These are phyloP conservation scores for Colletotrichum spinosum DNA, from an alignment of 2,329 filamentous ascomycete genomes.

Conservation along the genomic window DNA sequence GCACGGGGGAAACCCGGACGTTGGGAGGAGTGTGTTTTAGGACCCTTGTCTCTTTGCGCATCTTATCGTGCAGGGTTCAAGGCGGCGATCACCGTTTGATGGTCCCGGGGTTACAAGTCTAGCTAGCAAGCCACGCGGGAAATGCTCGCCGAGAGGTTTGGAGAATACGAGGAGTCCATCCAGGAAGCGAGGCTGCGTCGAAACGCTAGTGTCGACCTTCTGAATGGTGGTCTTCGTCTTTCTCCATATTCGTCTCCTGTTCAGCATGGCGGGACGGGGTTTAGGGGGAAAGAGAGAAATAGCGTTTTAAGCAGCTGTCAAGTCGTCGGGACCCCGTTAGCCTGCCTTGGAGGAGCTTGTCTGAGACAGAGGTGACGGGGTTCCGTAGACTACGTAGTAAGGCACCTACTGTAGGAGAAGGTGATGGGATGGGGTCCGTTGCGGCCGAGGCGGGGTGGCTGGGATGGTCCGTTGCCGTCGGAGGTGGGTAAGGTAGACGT, in stretches of 20 bases:
- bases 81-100: background rate
- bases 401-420: background rate
- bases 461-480: constrained; percentile 4
- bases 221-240: background rate
- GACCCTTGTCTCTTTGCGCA: constrained; percentile 10
- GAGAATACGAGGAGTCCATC: background rate
- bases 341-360: constrained; percentile 18
- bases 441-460: constrained; percentile 19
- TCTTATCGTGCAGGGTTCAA: constrained; percentile 17
- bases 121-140: background rate
- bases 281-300: background rate
- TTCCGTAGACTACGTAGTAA: constrained; percentile 13
- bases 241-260: constrained; percentile 5
- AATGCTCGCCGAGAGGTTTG: constrained; percentile 1
- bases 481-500: background rate
- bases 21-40: constrained; percentile 13
- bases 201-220: constrained; percentile 23
- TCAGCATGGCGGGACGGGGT: constrained; percentile 1
- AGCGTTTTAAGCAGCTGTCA: constrained; percentile 17
- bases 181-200: background rate
- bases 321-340: background rate
- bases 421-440: constrained; percentile 16
- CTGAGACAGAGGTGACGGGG: constrained; percentile 11
- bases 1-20: constrained; percentile 16
- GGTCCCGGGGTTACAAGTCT: constrained; percentile 9